Conservation (phyloP, 2,329 filamentous ascomycete genomes). For the Gyromitra esculenta region DNA sequence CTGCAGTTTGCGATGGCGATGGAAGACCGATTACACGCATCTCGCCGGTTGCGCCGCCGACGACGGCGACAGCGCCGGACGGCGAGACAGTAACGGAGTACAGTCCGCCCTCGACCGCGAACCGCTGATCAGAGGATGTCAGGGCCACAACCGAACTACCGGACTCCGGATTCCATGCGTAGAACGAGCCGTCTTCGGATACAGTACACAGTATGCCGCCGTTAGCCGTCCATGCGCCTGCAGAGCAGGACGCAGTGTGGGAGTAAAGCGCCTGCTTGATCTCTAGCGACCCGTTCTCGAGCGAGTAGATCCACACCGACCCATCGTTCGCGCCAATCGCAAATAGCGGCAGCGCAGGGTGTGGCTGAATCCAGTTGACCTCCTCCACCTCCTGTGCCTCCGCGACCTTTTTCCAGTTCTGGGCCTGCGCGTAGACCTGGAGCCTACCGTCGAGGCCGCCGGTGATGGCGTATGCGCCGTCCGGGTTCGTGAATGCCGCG, state of each 20-base stretch:
- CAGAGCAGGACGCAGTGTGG: constrained; percentile 85
- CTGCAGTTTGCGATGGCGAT: constrained; percentile 62
- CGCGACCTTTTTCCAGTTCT: constrained; percentile 73
- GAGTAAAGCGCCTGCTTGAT: constrained; percentile 93
- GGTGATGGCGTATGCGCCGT: constrained; percentile 84
- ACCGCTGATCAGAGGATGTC: constrained; percentile 84
- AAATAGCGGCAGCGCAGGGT: constrained; percentile 74
- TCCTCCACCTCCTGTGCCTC: constrained; percentile 91
- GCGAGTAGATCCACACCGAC: constrained; percentile 93
- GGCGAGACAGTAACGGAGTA: constrained; percentile 88
- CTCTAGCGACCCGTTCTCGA: constrained; percentile 76
- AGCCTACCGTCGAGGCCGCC: constrained; percentile 88
- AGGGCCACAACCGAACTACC: constrained; percentile 77
- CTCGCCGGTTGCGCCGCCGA: constrained; percentile 85
- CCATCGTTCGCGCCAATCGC: constrained; percentile 90
- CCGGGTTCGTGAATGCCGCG: constrained; percentile 82
- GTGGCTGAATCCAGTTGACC: constrained; percentile 84
- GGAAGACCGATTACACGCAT: constrained; percentile 88
- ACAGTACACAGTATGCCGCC: constrained; percentile 88
- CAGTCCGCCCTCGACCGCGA: constrained; percentile 88
- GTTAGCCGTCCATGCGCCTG: constrained; percentile 88
- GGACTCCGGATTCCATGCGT: constrained; percentile 83
- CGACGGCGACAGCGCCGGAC: constrained; percentile 79
- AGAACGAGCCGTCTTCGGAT: constrained; percentile 85
- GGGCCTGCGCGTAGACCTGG: constrained; percentile 69